Conservation (phyloP, 257 asterid species). For the Rhazya stricta region DNA sequence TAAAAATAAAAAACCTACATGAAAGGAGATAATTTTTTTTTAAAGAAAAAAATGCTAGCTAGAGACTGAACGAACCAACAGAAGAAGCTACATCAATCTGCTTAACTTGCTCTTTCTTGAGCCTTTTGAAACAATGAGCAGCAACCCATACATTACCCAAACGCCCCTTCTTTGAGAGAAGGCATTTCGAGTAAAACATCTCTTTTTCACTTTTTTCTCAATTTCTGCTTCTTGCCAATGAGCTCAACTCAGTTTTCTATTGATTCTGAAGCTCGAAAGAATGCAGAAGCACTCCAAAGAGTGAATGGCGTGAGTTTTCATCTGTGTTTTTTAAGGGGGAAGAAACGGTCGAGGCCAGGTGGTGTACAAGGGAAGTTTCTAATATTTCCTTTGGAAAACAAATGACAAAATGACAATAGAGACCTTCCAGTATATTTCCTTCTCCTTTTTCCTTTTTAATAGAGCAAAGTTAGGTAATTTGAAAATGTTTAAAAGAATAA, state of each 20-base stretch:
- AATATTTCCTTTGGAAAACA: background rate
- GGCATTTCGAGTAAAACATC: slow-evolving; percentile 70
- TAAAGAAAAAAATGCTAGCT: background rate
- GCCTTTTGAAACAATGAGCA: slow-evolving; percentile 71
- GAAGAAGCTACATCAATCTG: slow-evolving; percentile 62
- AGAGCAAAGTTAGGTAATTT: too few species aligned
- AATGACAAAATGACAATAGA: background rate
- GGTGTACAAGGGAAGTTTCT: slow-evolving; percentile 12
- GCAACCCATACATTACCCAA: slow-evolving; percentile 85
- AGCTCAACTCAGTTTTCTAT: background rate
- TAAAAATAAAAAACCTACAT: background rate
- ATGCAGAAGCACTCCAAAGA: background rate
- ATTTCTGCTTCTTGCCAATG: slow-evolving; percentile 3
- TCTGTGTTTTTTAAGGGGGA: background rate
- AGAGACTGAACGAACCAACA: slow-evolving; percentile 54
- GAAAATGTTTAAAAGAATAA: too few species aligned
- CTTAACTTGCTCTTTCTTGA: slow-evolving; percentile 51
- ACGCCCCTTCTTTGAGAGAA: slow-evolving; percentile 74
- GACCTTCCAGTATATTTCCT: background rate
- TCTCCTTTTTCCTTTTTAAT: background rate
- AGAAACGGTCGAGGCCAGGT: slow-evolving; percentile 13
- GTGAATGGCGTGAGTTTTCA: background rate
- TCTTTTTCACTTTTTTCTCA: slow-evolving; percentile 16
- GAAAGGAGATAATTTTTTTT: background rate
- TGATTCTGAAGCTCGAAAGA: too few species aligned